phyloP scores from a whole-genome alignment of 352 stramenopile species.

The Pythium sukuiense region DNA sequence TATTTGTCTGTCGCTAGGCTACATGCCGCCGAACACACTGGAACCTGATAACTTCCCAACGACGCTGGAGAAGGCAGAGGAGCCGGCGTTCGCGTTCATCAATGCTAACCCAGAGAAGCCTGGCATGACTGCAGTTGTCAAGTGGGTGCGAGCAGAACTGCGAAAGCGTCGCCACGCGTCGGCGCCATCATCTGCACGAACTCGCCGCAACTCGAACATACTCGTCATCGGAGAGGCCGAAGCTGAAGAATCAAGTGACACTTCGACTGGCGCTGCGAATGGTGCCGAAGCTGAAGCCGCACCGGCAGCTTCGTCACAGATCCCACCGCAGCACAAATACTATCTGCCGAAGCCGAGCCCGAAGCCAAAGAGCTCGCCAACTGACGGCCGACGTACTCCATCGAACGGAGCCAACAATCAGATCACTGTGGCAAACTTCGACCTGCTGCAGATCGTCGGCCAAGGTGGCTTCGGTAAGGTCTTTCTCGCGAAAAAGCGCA shows the following conservation, averaged over 20 bases:
- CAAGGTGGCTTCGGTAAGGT: conserved; percentile 98
- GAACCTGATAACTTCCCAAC: conserved; percentile 68
- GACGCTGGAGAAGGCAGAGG: conserved; percentile 78
- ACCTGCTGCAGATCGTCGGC: conserved; percentile 97
- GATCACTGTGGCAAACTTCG: conserved; percentile 90
- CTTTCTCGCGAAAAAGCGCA: conserved; percentile 96
- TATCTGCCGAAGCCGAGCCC: conserved; percentile 76
- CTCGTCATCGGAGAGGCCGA: conserved; percentile 86
- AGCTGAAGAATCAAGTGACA: conserved; percentile 65
- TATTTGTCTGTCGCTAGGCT: conserved; percentile 83
- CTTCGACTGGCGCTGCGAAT: conserved; percentile 43
- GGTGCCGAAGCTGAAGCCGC: conserved; percentile 5
- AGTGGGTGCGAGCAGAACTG: conserved; percentile 69
- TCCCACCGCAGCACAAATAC: conserved; percentile 69
- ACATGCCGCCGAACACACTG: conserved; percentile 57
- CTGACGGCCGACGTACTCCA: conserved; percentile 13
- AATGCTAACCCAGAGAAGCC: conserved; percentile 69
- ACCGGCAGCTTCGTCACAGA: conserved; percentile 20
- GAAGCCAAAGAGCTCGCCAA: conserved; percentile 36
- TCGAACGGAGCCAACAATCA: conserved; percentile 33
- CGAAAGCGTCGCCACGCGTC: conserved; percentile 39
- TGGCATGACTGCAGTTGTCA: conserved; percentile 87
- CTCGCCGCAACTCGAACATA: conserved; percentile 81
- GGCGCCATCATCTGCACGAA: conserved; percentile 18
- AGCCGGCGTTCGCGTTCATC: conserved; percentile 83